These are phyloP conservation scores for Apiotrichum domesticum DNA, from an alignment of 1,284 basidiomycete genomes.

Conservation along the genomic window DNA sequence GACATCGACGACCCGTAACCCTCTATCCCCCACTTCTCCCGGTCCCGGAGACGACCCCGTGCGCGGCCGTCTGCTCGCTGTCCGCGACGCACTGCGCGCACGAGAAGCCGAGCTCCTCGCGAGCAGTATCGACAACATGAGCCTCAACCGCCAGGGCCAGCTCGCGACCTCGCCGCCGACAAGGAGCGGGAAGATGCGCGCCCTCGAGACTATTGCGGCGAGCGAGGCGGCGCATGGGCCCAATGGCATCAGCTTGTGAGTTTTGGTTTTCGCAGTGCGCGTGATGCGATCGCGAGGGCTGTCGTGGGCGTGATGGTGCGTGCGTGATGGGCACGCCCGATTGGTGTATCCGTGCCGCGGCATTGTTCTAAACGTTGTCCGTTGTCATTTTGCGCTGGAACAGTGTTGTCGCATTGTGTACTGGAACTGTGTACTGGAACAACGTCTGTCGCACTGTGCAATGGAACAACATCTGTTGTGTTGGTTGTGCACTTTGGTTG, in stretches of 20 bases:
- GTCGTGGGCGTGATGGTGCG: too few species aligned
- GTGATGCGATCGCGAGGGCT: too few species aligned
- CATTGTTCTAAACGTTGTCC: too few species aligned
- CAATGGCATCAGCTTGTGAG: conserved; percentile 34
- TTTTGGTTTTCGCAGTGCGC: background rate
- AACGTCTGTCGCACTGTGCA: too few species aligned
- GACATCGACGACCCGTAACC: background rate
- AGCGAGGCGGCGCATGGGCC: conserved; percentile 20
- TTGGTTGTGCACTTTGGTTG: too few species aligned
- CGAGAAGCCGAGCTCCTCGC: conserved; percentile 36
- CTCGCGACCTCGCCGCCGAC: conserved; percentile 6
- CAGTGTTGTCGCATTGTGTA: too few species aligned
- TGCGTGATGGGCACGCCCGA: too few species aligned
- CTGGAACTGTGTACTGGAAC: too few species aligned
- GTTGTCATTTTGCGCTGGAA: too few species aligned
- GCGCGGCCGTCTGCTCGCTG: conserved; percentile 27
- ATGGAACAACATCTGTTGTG: too few species aligned
- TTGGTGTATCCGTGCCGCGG: too few species aligned
- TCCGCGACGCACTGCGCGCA: conserved; percentile 26
- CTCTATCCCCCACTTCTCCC: too few species aligned
- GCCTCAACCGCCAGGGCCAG: background rate
- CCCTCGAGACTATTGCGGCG: conserved; percentile 27
- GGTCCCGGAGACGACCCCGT: conserved; percentile 22
- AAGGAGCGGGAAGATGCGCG: conserved; percentile 31
- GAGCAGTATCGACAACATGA: conserved; percentile 8